phyloP scores from a whole-genome alignment of 1,139 yeast genomes.

The Saccharomyces hybrid region DNA sequence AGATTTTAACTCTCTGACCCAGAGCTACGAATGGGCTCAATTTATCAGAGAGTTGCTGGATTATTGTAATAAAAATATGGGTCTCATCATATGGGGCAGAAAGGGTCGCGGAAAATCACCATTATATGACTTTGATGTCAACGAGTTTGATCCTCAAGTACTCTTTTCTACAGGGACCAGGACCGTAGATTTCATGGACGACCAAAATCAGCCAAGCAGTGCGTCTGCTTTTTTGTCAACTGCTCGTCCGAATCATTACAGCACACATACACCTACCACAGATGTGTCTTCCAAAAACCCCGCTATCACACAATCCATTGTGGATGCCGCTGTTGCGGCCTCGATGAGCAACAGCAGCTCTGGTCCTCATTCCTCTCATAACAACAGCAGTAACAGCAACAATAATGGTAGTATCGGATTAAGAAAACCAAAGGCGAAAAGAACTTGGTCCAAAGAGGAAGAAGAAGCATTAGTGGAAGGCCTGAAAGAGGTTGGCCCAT shows the following conservation, averaged over 20 bases:
- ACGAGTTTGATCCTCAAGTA: conserved; percentile 21
- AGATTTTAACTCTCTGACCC: conserved; percentile 43
- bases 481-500: conserved; percentile 73
- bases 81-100: conserved; percentile 63
- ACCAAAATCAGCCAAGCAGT: neutral
- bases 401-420: conserved; percentile 2
- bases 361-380: neutral
- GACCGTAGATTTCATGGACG: neutral
- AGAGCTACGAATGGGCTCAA: conserved; percentile 65
- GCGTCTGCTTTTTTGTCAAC: neutral
- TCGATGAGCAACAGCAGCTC: conserved; percentile 8
- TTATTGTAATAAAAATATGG: conserved; percentile 68
- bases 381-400: neutral
- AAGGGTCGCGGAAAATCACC: conserved; percentile 37
- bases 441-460: conserved; percentile 82
- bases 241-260: neutral
- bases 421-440: conserved; percentile 28
- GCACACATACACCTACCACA: neutral
- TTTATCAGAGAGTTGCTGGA: conserved; percentile 70
- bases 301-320: conserved; percentile 8
- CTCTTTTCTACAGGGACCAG: conserved; percentile 19
- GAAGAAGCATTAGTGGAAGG: conserved; percentile 81
- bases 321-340: conserved; percentile 20
- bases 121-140: conserved; percentile 17
- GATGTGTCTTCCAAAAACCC: neutral